Conservation (phyloP, 805 yeast species). For the Tetrapisispora taiwanensis region DNA sequence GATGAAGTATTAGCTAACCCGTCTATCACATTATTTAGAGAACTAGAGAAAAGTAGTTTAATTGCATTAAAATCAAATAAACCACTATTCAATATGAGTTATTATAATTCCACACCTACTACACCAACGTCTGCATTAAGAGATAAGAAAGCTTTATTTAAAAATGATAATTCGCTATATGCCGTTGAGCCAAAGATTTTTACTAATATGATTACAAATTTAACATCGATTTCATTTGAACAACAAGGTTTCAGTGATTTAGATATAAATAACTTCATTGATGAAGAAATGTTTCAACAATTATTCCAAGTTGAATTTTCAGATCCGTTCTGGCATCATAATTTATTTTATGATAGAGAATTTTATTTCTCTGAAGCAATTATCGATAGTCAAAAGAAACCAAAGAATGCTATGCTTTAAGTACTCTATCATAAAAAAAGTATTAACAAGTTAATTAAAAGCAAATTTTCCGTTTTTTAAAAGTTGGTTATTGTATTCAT, state of each 20-base stretch:
- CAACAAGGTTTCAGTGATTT: not conserved
- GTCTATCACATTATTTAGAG: conserved; percentile 6
- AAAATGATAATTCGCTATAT: conserved; percentile 3
- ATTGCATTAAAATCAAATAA: conserved; percentile 5
- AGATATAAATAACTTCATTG: not conserved
- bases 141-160: not conserved
- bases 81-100: conserved; percentile 1
- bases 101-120: not conserved
- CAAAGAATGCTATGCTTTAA: not conserved
- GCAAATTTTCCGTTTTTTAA: too few species aligned
- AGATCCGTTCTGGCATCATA: conserved; percentile 5
- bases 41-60: conserved; percentile 6
- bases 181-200: conserved; percentile 1
- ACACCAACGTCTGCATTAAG: not conserved
- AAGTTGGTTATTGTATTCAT: too few species aligned
- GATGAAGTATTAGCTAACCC: not conserved
- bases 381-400: not conserved
- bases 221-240: not conserved
- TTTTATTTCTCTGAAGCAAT: conserved; percentile 5
- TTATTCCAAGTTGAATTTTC: conserved; percentile 3
- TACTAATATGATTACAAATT: not conserved
- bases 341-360: conserved; percentile 11
- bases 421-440: too few species aligned
- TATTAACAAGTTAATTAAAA: too few species aligned
- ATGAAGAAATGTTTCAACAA: conserved; percentile 1